Base-by-base conservation (phyloP, 192 early-diverging fungal species). In the Chytriomyces sp. region DNA sequence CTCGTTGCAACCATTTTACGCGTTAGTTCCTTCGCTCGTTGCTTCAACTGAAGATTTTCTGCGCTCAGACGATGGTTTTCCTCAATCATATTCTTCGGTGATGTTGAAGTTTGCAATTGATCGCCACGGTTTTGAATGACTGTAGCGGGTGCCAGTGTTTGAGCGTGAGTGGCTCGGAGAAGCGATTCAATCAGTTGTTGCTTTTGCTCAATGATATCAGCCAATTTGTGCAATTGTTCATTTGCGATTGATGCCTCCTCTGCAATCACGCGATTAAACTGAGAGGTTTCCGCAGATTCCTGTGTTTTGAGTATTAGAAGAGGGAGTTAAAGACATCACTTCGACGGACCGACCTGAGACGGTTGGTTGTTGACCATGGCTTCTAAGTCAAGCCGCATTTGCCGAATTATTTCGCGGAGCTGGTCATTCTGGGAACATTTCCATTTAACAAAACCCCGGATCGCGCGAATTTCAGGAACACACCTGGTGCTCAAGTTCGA, bases 341-440 rank as follows among this genome's bases (percentile, higher is more conserved):
- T 35, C 35, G 3, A 16, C 23, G 46, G 4, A 45, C n/a, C 35
- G 4, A 45, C n/a, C 35, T 69, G 16, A 50, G n/a, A 16, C 13
- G 28, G 13, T 49, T 60, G 60, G 59, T 7, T 35, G 6, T 61
- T 77, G 72, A n/a, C 61, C 77, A 81, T 75, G 35, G 50, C 23
- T 71, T 84, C 78, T 79, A 84, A 82, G 53, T 84, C 83, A 6
- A 50, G 26, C 26, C 83, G 76, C 83, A 84, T 84, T 76, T 84
- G 78, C 23, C 72, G 62, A 45, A 84, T 80, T 8, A 82, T 72
- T 0, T 35, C 50, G 20, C 20, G 64, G 5, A 84, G 50, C 10
- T 80, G 72, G 5, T 10, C 67, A 72, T 84, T 84, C 74, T 84
- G 44, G 11, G 49, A 45, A 13, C n/a, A 49, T 35, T 35, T 35